Percentiles rank a stretch among this genome's conserved stretches.
Evolutionary conservation across 345 rosid genomes (phyloP).

Genomic region (Gossypium thurberi): DNA sequence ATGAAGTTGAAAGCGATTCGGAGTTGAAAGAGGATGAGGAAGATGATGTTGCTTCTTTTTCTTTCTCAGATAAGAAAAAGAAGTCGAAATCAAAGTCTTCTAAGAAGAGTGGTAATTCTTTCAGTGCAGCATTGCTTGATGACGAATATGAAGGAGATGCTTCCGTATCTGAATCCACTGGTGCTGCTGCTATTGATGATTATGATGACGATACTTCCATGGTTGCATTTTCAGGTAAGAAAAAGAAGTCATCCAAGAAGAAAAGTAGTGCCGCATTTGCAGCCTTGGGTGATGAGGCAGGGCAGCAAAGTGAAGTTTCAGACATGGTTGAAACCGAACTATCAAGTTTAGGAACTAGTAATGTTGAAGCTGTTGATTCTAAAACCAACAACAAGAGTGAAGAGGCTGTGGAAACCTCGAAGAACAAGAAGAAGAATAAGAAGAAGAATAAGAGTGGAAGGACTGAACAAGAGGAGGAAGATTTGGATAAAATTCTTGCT

Average conservation of each 20-base stretch:
- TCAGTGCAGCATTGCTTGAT: conserved; percentile 48
- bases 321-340: conserved; percentile 16
- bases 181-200: conserved; percentile 16
- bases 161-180: conserved; percentile 26
- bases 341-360: conserved; percentile 10
- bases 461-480: conserved; percentile 90
- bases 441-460: conserved; percentile 79
- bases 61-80: too few species aligned
- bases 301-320: conserved; percentile 22
- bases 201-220: conserved; percentile 26
- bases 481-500: conserved; percentile 88
- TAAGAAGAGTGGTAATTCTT: conserved; percentile 47
- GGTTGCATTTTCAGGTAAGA: conserved; percentile 51
- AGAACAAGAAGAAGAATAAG: conserved; percentile 77
- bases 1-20: too few species aligned
- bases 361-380: conserved; percentile 20
- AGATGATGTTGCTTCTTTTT: too few species aligned
- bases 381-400: conserved; percentile 35
- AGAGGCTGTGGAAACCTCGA: conserved; percentile 54
- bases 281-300: conserved; percentile 26
- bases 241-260: conserved; percentile 77
- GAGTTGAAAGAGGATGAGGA: too few species aligned
- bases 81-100: conserved; percentile 34
- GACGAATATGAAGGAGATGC: conserved; percentile 41
- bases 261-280: conserved; percentile 33